phyloP scores from a whole-genome alignment of 2,329 filamentous ascomycete genomes.

The Penicillium brasilianum region DNA sequence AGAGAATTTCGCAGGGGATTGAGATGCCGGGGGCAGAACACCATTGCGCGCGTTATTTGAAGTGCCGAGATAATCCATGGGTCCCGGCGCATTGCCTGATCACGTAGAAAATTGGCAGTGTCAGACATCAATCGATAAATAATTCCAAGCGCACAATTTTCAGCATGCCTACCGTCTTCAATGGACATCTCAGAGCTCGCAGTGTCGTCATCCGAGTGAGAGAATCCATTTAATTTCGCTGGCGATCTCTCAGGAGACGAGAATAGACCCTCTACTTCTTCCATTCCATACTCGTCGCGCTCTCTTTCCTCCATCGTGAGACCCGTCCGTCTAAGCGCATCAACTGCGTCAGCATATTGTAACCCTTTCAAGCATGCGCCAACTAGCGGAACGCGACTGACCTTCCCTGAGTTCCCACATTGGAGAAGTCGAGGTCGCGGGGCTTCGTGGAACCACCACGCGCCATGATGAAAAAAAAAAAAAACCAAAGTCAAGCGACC shows the following conservation, averaged over 20 bases:
- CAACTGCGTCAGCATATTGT: slow-evolving; percentile 23
- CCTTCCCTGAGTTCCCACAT: slow-evolving; percentile 55
- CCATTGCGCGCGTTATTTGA: slow-evolving; percentile 40
- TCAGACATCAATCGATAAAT: slow-evolving; percentile 13
- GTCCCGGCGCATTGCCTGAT: slow-evolving; percentile 48
- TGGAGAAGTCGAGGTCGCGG: slow-evolving; percentile 55
- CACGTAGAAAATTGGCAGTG: slow-evolving; percentile 7
- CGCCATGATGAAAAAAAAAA: slow-evolving; percentile 47
- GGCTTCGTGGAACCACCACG: slow-evolving; percentile 48
- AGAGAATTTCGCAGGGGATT: slow-evolving; percentile 53
- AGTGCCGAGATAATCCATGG: slow-evolving; percentile 47
- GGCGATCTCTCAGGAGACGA: slow-evolving; percentile 79
- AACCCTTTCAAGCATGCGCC: slow-evolving; percentile 6
- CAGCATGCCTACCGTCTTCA: slow-evolving; percentile 61
- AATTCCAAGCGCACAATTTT: not conserved
- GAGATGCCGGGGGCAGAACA: slow-evolving; percentile 47
- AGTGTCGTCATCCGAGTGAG: slow-evolving; percentile 47
- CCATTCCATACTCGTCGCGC: slow-evolving; percentile 90
- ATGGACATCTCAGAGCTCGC: slow-evolving; percentile 67
- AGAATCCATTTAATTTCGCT: slow-evolving; percentile 38
- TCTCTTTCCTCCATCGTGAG: slow-evolving; percentile 78
- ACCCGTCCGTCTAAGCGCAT: slow-evolving; percentile 77
- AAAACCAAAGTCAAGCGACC: not conserved
- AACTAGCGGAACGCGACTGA: slow-evolving; percentile 30
- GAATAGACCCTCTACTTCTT: slow-evolving; percentile 84